phyloP scores from a whole-genome alignment of 208 protist genomes.

The Blastocrithidia nonstop region DNA sequence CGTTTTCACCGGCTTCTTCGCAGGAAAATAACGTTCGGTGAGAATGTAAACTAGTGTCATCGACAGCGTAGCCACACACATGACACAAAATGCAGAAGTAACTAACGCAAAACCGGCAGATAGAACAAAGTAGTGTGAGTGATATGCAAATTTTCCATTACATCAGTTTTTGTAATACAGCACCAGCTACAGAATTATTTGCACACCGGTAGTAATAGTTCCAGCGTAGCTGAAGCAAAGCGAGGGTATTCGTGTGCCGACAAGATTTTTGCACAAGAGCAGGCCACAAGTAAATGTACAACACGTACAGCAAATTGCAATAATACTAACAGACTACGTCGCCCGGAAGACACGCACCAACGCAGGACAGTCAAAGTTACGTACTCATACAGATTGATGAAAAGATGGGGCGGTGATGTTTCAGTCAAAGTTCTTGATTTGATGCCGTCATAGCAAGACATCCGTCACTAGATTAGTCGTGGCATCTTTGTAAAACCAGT shows the following conservation, averaged over 20 bases:
- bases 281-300: constrained; percentile 14
- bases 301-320: constrained; percentile 21
- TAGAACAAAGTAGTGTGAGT: constrained; percentile 32
- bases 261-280: constrained; percentile 34
- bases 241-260: constrained; percentile 16
- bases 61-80: constrained; percentile 14
- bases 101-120: constrained; percentile 37
- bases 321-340: constrained; percentile 33
- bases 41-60: constrained; percentile 24
- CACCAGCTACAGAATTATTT: constrained; percentile 28
- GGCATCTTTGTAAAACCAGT: constrained; percentile 67
- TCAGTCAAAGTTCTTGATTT: constrained; percentile 30
- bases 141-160: constrained; percentile 22
- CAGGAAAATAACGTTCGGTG: constrained; percentile 22
- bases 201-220: constrained; percentile 16
- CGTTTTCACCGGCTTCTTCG: constrained; percentile 19
- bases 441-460: constrained; percentile 39
- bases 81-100: constrained; percentile 24
- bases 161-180: constrained; percentile 64
- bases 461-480: constrained; percentile 20
- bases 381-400: constrained; percentile 10
- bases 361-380: constrained; percentile 15
- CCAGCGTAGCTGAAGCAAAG: constrained; percentile 27
- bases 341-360: constrained; percentile 25
- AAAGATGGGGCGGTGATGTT: constrained; percentile 7